Evolutionary conservation across 305 asterid genomes (phyloP).

Genomic region (Fraxinus latifolia): DNA sequence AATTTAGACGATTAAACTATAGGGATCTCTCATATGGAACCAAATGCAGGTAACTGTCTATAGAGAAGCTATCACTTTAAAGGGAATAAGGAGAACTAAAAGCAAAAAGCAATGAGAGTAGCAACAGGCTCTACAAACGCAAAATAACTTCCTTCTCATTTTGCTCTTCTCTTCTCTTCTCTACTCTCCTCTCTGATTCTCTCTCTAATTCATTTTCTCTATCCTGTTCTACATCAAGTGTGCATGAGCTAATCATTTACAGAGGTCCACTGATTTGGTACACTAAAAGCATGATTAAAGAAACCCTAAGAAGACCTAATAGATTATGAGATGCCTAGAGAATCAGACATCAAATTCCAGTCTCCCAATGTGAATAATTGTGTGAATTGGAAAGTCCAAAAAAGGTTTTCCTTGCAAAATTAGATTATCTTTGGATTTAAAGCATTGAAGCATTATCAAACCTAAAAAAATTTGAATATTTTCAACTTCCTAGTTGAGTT

Average conservation of each 20-base stretch:
- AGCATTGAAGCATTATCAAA: constrained; percentile 5
- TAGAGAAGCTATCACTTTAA: background rate
- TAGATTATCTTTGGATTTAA: background rate
- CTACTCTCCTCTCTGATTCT: background rate
- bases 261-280: background rate
- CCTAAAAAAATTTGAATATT: background rate
- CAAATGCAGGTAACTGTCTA: background rate
- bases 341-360: background rate
- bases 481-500: background rate
- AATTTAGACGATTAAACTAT: background rate
- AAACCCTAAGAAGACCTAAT: background rate
- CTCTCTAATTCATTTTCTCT: background rate
- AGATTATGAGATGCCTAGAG: background rate
- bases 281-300: background rate
- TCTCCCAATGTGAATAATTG: background rate
- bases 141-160: background rate
- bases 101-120: background rate
- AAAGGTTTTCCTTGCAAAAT: background rate
- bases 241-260: background rate
- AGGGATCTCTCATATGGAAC: background rate
- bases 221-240: background rate
- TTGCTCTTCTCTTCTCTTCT: background rate
- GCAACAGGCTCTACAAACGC: background rate
- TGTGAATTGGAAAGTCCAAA: background rate
- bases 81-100: background rate